Conservation (phyloP, 2,329 filamentous ascomycete species). For the Rutstroemia sp. region DNA sequence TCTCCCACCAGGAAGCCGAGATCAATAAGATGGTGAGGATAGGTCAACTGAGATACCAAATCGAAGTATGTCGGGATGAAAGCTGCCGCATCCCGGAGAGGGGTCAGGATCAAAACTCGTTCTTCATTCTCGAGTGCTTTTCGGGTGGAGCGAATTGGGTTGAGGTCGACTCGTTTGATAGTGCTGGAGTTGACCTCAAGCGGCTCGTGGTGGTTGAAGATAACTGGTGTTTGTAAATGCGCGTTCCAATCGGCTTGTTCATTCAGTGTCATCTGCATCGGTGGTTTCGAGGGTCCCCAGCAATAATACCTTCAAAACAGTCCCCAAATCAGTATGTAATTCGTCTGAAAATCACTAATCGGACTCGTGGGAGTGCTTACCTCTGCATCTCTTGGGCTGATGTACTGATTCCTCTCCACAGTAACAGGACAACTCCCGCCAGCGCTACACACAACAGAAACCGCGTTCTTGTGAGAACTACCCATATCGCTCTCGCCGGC, state of each 20-base stretch:
- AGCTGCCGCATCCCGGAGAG: conserved; percentile 78
- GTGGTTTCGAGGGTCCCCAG: conserved; percentile 91
- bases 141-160: conserved; percentile 71
- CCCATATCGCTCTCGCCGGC: conserved; percentile 63
- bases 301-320: conserved; percentile 73
- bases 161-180: conserved; percentile 77
- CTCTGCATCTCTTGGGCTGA: conserved; percentile 85
- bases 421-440: conserved; percentile 62
- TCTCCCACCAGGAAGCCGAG: conserved; percentile 92
- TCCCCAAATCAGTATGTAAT: not conserved
- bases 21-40: conserved; percentile 93
- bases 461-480: conserved; percentile 67
- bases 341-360: not conserved
- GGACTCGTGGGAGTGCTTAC: conserved; percentile 38
- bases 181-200: conserved; percentile 74
- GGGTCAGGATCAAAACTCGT: conserved; percentile 84
- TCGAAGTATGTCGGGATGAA: conserved; percentile 90
- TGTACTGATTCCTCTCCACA: conserved; percentile 81
- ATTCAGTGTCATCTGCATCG: conserved; percentile 89
- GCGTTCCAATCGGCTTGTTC: conserved; percentile 85
- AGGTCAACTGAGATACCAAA: conserved; percentile 79
- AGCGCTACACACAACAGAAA: conserved; percentile 69
- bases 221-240: conserved; percentile 83
- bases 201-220: conserved; percentile 92
- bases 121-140: conserved; percentile 77